Conservation (phyloP, 1,284 basidiomycete genomes). For the Agaricales sp. region DNA sequence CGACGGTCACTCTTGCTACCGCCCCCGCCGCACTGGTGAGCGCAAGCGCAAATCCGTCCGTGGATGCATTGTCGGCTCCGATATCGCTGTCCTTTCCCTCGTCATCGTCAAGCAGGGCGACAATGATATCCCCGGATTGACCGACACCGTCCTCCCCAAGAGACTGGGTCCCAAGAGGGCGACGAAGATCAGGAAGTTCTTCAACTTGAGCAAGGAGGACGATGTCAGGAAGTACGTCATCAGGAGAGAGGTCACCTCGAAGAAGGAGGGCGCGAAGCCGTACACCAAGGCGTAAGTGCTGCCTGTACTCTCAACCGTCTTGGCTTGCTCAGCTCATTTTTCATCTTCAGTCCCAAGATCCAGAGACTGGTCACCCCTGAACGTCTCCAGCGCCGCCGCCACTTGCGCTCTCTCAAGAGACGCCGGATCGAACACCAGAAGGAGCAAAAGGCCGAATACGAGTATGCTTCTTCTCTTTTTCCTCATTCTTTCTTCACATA, state of each 20-base stretch:
- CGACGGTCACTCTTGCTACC: conserved; percentile 98
- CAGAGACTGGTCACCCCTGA: conserved; percentile 89
- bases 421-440: conserved; percentile 86
- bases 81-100: conserved; percentile 92
- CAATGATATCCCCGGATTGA: conserved; percentile 84
- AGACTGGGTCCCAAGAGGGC: conserved; percentile 92
- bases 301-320: not conserved
- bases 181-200: conserved; percentile 95
- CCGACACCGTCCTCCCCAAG: conserved; percentile 91
- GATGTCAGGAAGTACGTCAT: conserved; percentile 98
- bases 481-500: conserved; percentile 2
- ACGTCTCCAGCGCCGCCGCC: conserved; percentile 94
- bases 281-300: conserved; percentile 92
- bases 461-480: conserved; percentile 32
- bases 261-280: conserved; percentile 91
- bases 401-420: conserved; percentile 85
- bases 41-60: conserved; percentile 98
- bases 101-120: conserved; percentile 98
- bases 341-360: conserved; percentile 61
- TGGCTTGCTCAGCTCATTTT: conserved; percentile 2
- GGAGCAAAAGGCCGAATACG: conserved; percentile 92
- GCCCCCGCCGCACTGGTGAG: conserved; percentile 86
- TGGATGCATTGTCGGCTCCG: conserved; percentile 94
- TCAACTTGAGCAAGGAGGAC: conserved; percentile 97
- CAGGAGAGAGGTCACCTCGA: conserved; percentile 80